Evolutionary conservation across 257 asterid species (phyloP).

Genomic region (Paraleonurus japonicus): DNA sequence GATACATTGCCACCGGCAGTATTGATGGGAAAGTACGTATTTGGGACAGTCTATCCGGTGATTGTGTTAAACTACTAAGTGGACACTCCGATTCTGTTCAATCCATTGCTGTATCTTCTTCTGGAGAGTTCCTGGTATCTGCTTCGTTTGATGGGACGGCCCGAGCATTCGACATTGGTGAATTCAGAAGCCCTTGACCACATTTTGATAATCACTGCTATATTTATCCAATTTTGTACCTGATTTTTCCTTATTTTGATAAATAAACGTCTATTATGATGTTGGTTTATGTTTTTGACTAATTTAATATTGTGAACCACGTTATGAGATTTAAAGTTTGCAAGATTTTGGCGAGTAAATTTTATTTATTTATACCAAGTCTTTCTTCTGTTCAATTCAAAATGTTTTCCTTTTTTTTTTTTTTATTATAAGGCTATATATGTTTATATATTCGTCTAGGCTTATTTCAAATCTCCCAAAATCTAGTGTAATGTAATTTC

Average conservation of each 20-base stretch:
- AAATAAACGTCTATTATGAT: background rate
- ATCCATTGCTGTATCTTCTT: constrained; percentile 51
- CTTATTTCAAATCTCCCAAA: no score
- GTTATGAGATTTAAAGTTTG: background rate
- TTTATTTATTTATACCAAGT: background rate
- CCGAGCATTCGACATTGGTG: constrained; percentile 78
- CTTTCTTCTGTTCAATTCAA: background rate
- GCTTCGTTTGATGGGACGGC: constrained; percentile 77
- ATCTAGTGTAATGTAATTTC: no score
- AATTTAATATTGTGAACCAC: background rate
- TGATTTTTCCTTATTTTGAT: background rate
- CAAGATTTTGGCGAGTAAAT: background rate
- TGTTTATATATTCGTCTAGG: no score
- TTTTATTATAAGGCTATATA: no score
- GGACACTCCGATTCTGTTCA: constrained; percentile 77
- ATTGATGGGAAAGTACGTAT: constrained; percentile 70
- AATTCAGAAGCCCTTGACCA: constrained; percentile 34
- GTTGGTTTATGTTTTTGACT: background rate
- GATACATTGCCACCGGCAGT: constrained; percentile 68
- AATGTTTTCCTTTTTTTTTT: no score
- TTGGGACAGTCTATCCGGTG: constrained; percentile 89
- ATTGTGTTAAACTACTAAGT: constrained; percentile 47
- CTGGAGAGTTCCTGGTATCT: constrained; percentile 63
- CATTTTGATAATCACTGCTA: background rate
- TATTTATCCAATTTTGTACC: background rate